These are phyloP conservation scores for Colletotrichum echinochloae DNA, from an alignment of 2,329 filamentous ascomycete species.

Conservation along the genomic window DNA sequence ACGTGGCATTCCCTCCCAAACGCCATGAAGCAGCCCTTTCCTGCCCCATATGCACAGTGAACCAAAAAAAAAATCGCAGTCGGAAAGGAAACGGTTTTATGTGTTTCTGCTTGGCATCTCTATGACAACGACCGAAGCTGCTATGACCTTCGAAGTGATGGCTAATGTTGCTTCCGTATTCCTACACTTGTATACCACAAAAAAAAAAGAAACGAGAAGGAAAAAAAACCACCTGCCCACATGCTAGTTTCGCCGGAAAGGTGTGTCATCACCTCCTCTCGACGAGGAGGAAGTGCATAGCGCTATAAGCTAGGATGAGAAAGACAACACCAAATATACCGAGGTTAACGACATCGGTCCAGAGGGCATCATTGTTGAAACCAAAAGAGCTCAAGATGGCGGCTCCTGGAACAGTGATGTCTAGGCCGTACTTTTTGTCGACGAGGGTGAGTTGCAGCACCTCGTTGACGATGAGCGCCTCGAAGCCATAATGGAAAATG, in stretches of 20 bases:
- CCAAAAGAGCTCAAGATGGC: slow-evolving; percentile 95
- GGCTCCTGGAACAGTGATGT: slow-evolving; percentile 95
- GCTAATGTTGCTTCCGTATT: slow-evolving; percentile 23
- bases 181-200: slow-evolving; percentile 36
- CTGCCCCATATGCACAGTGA: slow-evolving; percentile 37
- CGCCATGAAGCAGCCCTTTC: slow-evolving; percentile 17
- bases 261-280: slow-evolving; percentile 77
- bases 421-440: slow-evolving; percentile 94
- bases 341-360: slow-evolving; percentile 85
- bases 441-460: slow-evolving; percentile 89
- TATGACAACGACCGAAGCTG: slow-evolving; percentile 35
- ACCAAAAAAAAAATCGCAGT: slow-evolving; percentile 26
- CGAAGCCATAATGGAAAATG: slow-evolving; percentile 98
- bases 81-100: slow-evolving; percentile 25
- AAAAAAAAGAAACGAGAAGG: no score
- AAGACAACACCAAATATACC: slow-evolving; percentile 86
- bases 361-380: slow-evolving; percentile 88
- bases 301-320: slow-evolving; percentile 86
- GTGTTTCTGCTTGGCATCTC: slow-evolving; percentile 29
- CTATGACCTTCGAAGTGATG: slow-evolving; percentile 2
- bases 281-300: slow-evolving; percentile 93
- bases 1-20: slow-evolving; percentile 24
- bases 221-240: background rate
- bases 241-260: background rate
- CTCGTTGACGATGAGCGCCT: slow-evolving; percentile 97